A percentile compares a stretch with the other conserved stretches of the same genome.
These are phyloP conservation scores for Raffaelea deltoideospora DNA, from an alignment of 2,329 filamentous ascomycete genomes.

Conservation along the genomic window DNA sequence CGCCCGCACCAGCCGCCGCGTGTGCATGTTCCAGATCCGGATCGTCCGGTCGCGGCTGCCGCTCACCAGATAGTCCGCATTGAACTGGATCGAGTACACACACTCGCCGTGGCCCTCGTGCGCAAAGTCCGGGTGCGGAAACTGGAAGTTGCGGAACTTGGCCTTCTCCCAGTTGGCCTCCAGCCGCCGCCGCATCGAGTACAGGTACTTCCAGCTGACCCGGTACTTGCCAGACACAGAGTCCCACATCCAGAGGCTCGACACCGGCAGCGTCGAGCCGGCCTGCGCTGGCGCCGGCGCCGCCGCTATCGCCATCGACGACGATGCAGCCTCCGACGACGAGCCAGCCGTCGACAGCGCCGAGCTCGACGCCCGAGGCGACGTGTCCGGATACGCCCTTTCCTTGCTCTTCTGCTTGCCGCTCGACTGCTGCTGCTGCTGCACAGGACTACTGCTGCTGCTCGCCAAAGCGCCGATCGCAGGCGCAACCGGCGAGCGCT, in stretches of 20 bases:
- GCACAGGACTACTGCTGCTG: too few relatives aligned
- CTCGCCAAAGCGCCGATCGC: constrained; percentile 1
- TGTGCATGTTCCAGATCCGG: constrained; percentile 80
- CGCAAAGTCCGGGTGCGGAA: constrained; percentile 68
- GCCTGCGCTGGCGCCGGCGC: background rate
- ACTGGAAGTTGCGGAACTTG: constrained; percentile 70
- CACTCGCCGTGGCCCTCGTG: constrained; percentile 82
- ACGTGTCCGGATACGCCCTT: too few relatives aligned
- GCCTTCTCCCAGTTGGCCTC: constrained; percentile 87
- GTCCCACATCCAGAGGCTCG: constrained; percentile 37
- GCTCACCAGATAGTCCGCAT: constrained; percentile 73
- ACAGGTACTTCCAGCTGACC: constrained; percentile 87
- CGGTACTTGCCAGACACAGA: constrained; percentile 34
- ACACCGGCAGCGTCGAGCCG: constrained; percentile 19
- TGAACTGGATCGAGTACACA: constrained; percentile 89
- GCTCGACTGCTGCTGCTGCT: too few relatives aligned
- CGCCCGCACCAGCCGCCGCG: constrained; percentile 57
- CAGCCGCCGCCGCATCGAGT: constrained; percentile 68
- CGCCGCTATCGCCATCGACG: background rate
- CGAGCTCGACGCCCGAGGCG: constrained; percentile 6
- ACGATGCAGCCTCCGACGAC: background rate
- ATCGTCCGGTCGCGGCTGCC: constrained; percentile 82
- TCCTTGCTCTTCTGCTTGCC: constrained; percentile 20
- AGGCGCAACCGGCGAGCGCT: constrained; percentile 13
- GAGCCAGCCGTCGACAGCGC: background rate